Conservation (phyloP, 495 filamentous ascomycete species). For the Penicillium riverlandense region DNA sequence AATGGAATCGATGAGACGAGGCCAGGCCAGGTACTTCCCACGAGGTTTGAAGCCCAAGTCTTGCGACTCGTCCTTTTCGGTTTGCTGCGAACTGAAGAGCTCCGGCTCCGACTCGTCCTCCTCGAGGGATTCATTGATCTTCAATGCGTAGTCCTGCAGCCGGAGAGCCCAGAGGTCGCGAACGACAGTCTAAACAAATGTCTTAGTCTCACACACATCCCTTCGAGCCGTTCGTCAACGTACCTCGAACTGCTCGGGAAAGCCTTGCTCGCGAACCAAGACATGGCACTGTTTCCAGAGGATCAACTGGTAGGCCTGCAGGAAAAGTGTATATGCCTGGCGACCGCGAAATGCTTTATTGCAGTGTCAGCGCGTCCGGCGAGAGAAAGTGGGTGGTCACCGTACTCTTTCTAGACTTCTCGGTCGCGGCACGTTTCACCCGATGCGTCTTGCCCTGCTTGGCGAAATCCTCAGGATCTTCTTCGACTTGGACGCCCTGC, state of each 20-base stretch:
- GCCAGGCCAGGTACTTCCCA: constrained; percentile 30
- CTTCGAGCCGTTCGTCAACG: background rate
- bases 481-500: constrained; percentile 49
- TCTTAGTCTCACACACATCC: too few species aligned
- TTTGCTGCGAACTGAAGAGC: constrained; percentile 47
- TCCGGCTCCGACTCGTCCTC: constrained; percentile 26
- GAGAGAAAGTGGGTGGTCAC: background rate
- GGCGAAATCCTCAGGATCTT: constrained; percentile 71
- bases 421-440: constrained; percentile 44
- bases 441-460: constrained; percentile 53
- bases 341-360: constrained; percentile 47
- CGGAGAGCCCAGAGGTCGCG: constrained; percentile 66
- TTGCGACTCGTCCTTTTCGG: constrained; percentile 19
- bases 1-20: constrained; percentile 56
- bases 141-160: constrained; percentile 41
- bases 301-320: constrained; percentile 82
- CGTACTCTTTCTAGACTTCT: constrained; percentile 44
- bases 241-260: constrained; percentile 61
- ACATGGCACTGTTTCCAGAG: constrained; percentile 65
- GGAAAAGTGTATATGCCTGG: constrained; percentile 65
- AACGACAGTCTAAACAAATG: constrained; percentile 37
- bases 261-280: constrained; percentile 51
- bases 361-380: constrained; percentile 1
- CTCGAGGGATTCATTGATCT: constrained; percentile 27
- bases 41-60: constrained; percentile 14